Evolutionary conservation across 2,329 filamentous ascomycete genomes (phyloP).

Genomic region (Sporothrix dimorphospora): DNA sequence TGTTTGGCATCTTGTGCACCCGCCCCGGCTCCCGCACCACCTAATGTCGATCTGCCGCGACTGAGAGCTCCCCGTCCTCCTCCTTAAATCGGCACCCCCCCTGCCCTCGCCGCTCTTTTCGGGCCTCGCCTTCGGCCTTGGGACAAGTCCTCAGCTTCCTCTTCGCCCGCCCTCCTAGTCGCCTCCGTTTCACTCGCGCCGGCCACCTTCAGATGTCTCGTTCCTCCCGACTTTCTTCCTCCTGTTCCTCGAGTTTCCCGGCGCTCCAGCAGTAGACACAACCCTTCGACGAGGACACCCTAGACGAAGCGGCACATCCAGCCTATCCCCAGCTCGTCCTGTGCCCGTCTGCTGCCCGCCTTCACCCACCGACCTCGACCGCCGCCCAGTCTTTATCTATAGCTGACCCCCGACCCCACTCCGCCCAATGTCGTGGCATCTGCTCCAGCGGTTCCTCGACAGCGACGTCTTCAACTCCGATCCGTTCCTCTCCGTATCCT

Average conservation of each 20-base stretch:
- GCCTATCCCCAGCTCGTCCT: neutral
- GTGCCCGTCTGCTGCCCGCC: neutral
- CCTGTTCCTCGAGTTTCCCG: slow-evolving; percentile 18
- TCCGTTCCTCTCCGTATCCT: slow-evolving; percentile 84
- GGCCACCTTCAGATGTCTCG: slow-evolving; percentile 33
- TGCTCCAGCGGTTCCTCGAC: slow-evolving; percentile 88
- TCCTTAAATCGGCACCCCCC: neutral
- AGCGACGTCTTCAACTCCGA: slow-evolving; percentile 93
- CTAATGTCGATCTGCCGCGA: slow-evolving; percentile 12
- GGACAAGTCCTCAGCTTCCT: neutral
- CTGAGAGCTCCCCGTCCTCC: neutral
- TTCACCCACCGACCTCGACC: neutral
- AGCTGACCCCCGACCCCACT: slow-evolving; percentile 4
- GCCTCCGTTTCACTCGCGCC: neutral
- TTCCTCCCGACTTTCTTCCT: slow-evolving; percentile 24
- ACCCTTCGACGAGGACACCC: neutral
- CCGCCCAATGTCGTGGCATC: slow-evolving; percentile 72
- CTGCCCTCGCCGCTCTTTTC: neutral
- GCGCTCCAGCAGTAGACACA: slow-evolving; percentile 28
- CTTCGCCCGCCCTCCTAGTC: neutral
- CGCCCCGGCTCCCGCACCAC: neutral
- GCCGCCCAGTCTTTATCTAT: neutral
- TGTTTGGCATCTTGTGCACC: slow-evolving; percentile 1
- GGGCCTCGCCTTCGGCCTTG: neutral
- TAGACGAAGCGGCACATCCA: neutral